Conservation (phyloP, 768 basidiomycete species). For the Phanerochaete sordida region DNA sequence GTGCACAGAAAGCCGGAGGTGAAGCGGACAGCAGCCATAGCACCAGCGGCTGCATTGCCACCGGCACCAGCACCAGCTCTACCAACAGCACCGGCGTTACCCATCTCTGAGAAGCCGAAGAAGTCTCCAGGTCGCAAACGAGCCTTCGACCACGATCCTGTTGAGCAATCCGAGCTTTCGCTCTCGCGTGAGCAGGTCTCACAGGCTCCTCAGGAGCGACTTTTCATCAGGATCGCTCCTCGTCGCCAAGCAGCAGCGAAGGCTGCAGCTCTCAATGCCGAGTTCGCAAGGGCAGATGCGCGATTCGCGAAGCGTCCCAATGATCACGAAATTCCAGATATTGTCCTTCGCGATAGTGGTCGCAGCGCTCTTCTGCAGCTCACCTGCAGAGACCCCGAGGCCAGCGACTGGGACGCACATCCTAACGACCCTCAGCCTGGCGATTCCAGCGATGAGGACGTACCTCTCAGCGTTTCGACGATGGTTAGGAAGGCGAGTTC, state of each 20-base stretch:
- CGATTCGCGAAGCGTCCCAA: not conserved
- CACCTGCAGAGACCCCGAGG: not conserved
- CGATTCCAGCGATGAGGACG: slow-evolving; percentile 15
- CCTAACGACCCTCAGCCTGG: not conserved
- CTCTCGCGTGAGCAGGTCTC: not conserved
- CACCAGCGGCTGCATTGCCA: no score
- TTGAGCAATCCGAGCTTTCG: not conserved
- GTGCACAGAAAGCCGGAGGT: no score
- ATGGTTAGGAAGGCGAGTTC: not conserved
- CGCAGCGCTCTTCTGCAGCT: not conserved
- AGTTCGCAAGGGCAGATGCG: not conserved
- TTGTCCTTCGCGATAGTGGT: slow-evolving; percentile 5
- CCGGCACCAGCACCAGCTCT: no score
- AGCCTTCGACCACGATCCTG: not conserved
- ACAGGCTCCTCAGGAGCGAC: not conserved
- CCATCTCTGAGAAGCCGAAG: no score
- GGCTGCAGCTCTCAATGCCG: not conserved
- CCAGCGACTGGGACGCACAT: slow-evolving; percentile 9
- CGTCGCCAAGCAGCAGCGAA: no score
- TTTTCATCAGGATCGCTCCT: not conserved
- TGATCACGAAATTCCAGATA: slow-evolving; percentile 3
- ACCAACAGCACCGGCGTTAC: no score
- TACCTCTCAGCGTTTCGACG: not conserved
- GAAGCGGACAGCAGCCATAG: no score
- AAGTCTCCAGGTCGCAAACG: not conserved